These are phyloP conservation scores for Hypoxylon sp. DNA, from an alignment of 2,329 filamentous ascomycete species.

Conservation along the genomic window DNA sequence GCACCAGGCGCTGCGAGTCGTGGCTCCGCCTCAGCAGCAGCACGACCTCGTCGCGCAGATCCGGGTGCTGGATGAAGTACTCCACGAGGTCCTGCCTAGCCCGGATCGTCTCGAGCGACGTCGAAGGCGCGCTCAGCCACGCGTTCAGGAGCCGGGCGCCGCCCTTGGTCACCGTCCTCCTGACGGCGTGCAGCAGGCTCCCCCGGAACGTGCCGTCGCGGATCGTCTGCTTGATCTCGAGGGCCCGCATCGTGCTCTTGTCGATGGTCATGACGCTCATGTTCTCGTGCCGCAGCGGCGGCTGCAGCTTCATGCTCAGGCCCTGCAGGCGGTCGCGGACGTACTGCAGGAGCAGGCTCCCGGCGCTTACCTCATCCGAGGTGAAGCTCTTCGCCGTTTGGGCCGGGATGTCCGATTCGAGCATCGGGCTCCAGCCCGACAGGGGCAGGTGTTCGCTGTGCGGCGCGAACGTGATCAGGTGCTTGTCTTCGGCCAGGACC, in stretches of 20 bases:
- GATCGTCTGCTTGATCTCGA: constrained; percentile 90
- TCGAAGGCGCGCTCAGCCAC: constrained; percentile 91
- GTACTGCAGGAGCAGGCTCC: constrained; percentile 85
- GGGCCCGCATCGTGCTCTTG: constrained; percentile 86
- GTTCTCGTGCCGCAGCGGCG: constrained; percentile 79
- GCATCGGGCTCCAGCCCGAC: constrained; percentile 78
- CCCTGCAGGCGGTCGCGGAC: constrained; percentile 83
- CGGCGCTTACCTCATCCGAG: constrained; percentile 77
- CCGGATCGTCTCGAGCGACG: constrained; percentile 83
- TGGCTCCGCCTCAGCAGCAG: constrained; percentile 79
- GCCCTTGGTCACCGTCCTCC: constrained; percentile 90
- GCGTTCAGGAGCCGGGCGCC: constrained; percentile 86
- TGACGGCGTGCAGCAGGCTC: constrained; percentile 89
- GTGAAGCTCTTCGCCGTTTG: constrained; percentile 70
- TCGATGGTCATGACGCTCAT: constrained; percentile 90
- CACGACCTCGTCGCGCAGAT: constrained; percentile 77
- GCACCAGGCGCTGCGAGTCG: constrained; percentile 89
- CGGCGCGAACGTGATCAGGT: constrained; percentile 79
- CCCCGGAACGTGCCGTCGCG: constrained; percentile 83
- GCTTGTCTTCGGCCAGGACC: constrained; percentile 79
- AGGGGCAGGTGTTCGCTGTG: constrained; percentile 61
- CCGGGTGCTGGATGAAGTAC: constrained; percentile 74
- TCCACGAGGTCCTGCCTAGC: constrained; percentile 84
- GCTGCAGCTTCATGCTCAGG: constrained; percentile 82
- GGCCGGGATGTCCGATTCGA: constrained; percentile 77